Evolutionary conservation across 108 stramenopile genomes (phyloP).

Genomic region (Mediolabrus comicus): DNA sequence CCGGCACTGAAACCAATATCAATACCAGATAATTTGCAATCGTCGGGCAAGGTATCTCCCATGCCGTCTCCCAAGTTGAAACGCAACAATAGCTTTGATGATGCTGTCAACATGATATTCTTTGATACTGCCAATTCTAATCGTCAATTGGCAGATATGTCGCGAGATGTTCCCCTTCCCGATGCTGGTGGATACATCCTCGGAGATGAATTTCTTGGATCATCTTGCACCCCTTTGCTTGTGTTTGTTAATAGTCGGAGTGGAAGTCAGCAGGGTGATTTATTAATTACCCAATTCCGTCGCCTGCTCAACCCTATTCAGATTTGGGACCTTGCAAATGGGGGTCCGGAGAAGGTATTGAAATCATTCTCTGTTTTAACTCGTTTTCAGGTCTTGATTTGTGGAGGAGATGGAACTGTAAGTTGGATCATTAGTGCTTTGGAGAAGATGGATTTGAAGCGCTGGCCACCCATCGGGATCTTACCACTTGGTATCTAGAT

Average conservation of each 20-base stretch:
- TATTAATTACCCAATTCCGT: conserved; percentile 79
- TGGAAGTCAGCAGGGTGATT: conserved; percentile 81
- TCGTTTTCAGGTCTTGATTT: conserved; percentile 75
- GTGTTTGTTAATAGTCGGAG: conserved; percentile 89
- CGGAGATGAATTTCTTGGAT: conserved; percentile 72
- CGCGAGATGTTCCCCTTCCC: conserved; percentile 68
- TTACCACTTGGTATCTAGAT: conserved; percentile 89
- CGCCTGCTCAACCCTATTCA: conserved; percentile 86
- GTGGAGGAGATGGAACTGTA: conserved; percentile 93
- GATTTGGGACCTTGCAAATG: conserved; percentile 86
- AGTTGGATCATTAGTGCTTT: conserved; percentile 88
- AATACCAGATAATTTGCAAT: not conserved
- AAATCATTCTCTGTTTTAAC: conserved; percentile 69
- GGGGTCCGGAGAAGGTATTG: conserved; percentile 78
- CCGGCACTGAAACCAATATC: conserved; percentile 2
- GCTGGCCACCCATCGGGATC: conserved; percentile 89
- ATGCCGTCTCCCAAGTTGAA: conserved; percentile 31
- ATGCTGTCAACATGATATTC: conserved; percentile 39
- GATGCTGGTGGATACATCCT: conserved; percentile 81
- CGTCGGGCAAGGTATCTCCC: conserved; percentile 21
- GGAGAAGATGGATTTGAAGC: conserved; percentile 72
- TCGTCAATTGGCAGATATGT: conserved; percentile 56
- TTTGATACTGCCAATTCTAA: conserved; percentile 74
- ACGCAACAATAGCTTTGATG: not conserved
- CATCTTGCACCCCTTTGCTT: conserved; percentile 73